Conservation (phyloP, 331 rosid species). For the Pyrus hybrid region DNA sequence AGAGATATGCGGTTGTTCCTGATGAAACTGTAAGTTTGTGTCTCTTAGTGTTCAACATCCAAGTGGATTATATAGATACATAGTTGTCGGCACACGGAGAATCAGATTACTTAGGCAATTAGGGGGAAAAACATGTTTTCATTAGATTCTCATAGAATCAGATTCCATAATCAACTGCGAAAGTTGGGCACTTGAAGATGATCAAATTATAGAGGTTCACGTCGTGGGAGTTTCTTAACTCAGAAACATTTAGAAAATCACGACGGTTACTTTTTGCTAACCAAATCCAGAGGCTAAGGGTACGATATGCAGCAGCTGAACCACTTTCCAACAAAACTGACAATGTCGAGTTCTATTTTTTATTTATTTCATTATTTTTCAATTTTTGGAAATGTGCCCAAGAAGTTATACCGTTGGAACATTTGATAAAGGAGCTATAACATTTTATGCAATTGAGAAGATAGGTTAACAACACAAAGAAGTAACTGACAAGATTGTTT, state of each 20-base stretch:
- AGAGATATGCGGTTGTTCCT: constrained; percentile 87
- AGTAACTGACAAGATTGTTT: constrained; percentile 1
- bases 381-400: no score
- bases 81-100: background rate
- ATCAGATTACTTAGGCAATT: background rate
- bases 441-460: background rate
- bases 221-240: background rate
- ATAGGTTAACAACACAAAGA: background rate
- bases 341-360: background rate
- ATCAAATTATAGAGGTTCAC: background rate
- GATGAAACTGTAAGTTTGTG: constrained; percentile 66
- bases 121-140: background rate
- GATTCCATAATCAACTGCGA: no score
- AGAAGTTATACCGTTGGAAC: background rate
- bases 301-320: no score
- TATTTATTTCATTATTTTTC: no score
- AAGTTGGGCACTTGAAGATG: no score
- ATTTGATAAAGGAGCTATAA: background rate
- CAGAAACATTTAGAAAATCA: no score
- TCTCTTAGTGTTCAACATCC: background rate
- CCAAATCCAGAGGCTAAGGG: no score
- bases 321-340: background rate
- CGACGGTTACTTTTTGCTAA: no score
- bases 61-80: background rate
- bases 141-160: background rate